These are phyloP conservation scores for Fragaria vesca DNA, from an alignment of 306 rosid genomes.

Conservation along the genomic window DNA sequence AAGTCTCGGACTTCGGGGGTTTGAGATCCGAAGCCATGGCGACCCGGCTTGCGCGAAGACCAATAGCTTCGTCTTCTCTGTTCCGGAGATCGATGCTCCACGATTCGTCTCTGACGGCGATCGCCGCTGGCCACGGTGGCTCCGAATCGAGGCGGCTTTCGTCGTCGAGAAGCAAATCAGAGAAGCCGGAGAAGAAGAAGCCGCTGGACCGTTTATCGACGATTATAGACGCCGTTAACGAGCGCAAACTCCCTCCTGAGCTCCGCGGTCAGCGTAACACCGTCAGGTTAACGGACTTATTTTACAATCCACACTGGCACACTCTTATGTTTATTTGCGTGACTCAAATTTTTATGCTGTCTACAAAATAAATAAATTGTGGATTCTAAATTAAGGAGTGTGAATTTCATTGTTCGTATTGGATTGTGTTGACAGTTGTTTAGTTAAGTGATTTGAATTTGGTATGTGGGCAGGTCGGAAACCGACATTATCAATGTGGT, in stretches of 20 bases:
- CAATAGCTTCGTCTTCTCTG: constrained; percentile 10
- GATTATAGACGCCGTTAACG: constrained; percentile 75
- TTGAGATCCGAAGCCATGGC: constrained; percentile 38
- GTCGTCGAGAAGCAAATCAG: constrained; percentile 39
- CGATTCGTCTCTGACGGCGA: not conserved
- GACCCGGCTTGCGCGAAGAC: constrained; percentile 35
- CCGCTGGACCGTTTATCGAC: constrained; percentile 60
- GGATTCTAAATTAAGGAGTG: too few relatives aligned
- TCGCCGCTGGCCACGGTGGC: not conserved
- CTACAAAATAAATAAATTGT: too few relatives aligned
- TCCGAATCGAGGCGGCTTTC: constrained; percentile 30
- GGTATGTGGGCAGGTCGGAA: constrained; percentile 67
- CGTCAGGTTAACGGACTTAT: constrained; percentile 45
- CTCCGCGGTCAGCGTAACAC: constrained; percentile 82
- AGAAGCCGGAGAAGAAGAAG: constrained; percentile 63
- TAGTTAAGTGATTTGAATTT: not conserved
- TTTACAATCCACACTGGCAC: too few relatives aligned
- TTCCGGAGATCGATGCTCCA: constrained; percentile 24
- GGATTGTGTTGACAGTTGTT: too few relatives aligned
- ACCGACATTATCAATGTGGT: constrained; percentile 81
- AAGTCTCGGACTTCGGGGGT: not conserved
- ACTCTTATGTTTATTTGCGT: too few relatives aligned
- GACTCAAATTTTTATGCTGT: too few relatives aligned
- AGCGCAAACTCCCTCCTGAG: constrained; percentile 79
- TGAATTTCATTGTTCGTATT: too few relatives aligned